Evolutionary conservation across 2,329 filamentous ascomycete species (phyloP), one percentile per base, ranked within the genome.

Genomic region (Canariomyces notabilis): DNA sequence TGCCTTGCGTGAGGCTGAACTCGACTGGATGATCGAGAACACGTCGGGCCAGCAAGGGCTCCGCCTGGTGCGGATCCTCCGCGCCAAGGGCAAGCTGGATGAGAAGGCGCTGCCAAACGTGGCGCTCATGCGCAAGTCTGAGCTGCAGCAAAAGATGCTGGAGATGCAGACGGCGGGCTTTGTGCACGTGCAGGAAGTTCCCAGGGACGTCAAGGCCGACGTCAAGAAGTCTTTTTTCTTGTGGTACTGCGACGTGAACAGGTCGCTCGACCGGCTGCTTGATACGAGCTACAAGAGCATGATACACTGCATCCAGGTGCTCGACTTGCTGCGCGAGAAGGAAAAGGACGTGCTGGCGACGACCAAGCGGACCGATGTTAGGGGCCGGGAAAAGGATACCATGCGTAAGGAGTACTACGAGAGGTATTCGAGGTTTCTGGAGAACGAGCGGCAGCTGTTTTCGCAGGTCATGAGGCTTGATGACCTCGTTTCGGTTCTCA

Each of bases 111-210:
- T 96, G 11, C 85, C 87, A 31, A 82, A 83, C 40, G 76, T 89
- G 46, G 87, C 86, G 43, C 78, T 98, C 50, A 84, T 96, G 72
- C 85, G 85, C 47, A 87, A 91, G 58, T 82, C 85, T 48, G 88
- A 95, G 43, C 80, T 97, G 19, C 87, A 93, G 37, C 82, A 84
- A 48, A 85, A 89, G 52, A 83, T 97, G 66, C 83, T 87, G 12
- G 81, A 83, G 51, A 87, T 98, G 76, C 87, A 95, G 57, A 83
- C 89, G 64, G 82, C 82, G 15, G 91, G 93, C 2, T 83, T 93
- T 50, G 81, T 95, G 11, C 89, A 97, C 56, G 80, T 95, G 5
- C 93, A 98, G 64, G 93, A 98, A 69, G 85, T 98, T 1, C 93
- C 93, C 1, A 87, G 87, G 55, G 91, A 97, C 59, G 85, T 85